These are phyloP conservation scores for Apophysomyces ossiformis DNA, from an alignment of 371 early-diverging fungal genomes.

Conservation along the genomic window DNA sequence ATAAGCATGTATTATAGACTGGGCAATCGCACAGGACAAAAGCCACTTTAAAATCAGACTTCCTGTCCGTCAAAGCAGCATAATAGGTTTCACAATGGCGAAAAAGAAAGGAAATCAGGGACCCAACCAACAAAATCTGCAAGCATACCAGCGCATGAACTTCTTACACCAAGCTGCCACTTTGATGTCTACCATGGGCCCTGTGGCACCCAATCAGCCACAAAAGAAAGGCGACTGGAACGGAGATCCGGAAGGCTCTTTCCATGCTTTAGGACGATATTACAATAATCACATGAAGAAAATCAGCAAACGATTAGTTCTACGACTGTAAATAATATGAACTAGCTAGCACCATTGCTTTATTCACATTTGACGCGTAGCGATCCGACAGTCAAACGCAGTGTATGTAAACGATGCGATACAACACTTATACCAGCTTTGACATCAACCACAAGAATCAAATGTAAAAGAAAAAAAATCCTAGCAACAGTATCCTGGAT, in stretches of 20 bases:
- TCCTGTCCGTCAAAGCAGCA: no score
- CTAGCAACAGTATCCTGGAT: background rate
- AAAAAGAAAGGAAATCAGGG: constrained; percentile 30
- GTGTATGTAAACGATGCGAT: constrained; percentile 48
- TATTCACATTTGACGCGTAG: constrained; percentile 16
- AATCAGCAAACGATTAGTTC: constrained; percentile 36
- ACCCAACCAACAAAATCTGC: constrained; percentile 34
- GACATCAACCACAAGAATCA: constrained; percentile 31
- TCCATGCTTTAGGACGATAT: constrained; percentile 34
- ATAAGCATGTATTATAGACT: no score
- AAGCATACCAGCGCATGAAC: constrained; percentile 42
- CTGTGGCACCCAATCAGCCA: constrained; percentile 4
- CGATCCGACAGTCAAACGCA: constrained; percentile 43
- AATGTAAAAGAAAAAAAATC: constrained; percentile 25
- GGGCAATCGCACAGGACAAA: background rate
- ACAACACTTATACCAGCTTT: constrained; percentile 38
- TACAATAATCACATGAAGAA: constrained; percentile 43
- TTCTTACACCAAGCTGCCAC: constrained; percentile 47
- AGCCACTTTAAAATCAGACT: background rate
- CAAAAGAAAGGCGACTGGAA: constrained; percentile 18
- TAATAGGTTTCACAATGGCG: constrained; percentile 15
- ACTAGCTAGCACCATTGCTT: background rate
- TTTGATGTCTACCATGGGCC: constrained; percentile 36
- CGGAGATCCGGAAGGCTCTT: constrained; percentile 23
- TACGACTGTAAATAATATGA: constrained; percentile 36